phyloP scores from a whole-genome alignment of 2,329 filamentous ascomycete species.

The Diplodia seriata region DNA sequence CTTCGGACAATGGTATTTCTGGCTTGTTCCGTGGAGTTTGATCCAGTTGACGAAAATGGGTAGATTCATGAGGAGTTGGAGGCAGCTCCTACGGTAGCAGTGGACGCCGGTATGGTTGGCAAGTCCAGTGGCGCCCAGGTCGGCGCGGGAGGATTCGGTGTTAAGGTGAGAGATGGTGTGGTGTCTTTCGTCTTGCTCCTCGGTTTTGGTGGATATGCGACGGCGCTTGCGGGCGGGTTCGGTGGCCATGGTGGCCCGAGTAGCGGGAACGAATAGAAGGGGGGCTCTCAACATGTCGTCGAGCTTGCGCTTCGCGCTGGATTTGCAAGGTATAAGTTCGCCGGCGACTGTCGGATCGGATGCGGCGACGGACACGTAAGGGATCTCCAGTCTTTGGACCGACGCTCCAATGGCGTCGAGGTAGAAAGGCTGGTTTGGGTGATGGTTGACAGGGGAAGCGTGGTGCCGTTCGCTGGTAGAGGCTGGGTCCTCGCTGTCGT shows the following conservation, averaged over 20 bases:
- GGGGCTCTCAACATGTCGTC: conserved; percentile 6
- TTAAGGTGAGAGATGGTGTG: not conserved
- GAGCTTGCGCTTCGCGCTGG: conserved; percentile 19
- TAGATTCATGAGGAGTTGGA: conserved; percentile 35
- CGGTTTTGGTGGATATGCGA: not conserved
- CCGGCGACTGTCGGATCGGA: not conserved
- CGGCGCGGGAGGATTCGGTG: conserved; percentile 10
- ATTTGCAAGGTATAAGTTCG: conserved; percentile 1
- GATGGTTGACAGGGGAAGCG: no score
- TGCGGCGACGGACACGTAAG: not conserved
- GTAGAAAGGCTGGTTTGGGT: not conserved
- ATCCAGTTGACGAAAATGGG: conserved; percentile 35
- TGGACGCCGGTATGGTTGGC: conserved; percentile 33
- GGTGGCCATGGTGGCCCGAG: conserved; percentile 11
- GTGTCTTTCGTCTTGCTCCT: not conserved
- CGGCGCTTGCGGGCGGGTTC: conserved; percentile 12
- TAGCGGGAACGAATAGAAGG: conserved; percentile 12
- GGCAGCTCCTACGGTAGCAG: conserved; percentile 37
- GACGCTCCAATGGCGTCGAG: not conserved
- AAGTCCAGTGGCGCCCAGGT: conserved; percentile 33
- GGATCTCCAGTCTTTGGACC: conserved; percentile 1
- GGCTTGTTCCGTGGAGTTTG: conserved; percentile 20
- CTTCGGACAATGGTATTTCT: conserved; percentile 7
- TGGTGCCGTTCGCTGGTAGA: no score
- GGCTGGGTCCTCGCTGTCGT: not conserved